Percentiles rank a stretch among this genome's conserved stretches.
Evolutionary conservation across 116 monocot genomes (phyloP).

Genomic region (Iris pallida): DNA sequence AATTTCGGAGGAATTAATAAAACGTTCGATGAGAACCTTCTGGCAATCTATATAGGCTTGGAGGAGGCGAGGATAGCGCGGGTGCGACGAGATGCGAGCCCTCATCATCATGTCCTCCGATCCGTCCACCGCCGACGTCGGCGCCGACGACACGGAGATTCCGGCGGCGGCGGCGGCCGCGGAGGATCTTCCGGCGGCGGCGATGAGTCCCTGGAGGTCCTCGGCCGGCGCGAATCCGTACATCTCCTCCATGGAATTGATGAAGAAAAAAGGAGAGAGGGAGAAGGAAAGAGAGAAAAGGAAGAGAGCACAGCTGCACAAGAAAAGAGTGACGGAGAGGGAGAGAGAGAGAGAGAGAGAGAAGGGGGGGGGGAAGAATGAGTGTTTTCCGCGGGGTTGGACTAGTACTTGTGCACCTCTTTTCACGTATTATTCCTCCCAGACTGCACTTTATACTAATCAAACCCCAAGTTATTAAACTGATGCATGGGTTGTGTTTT

Average conservation of each 20-base stretch:
- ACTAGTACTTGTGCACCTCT: no score
- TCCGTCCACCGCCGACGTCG: neutral
- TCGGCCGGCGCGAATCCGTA: conserved; percentile 2
- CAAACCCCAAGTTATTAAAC: no score
- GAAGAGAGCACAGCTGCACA: no score
- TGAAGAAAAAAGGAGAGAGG: neutral
- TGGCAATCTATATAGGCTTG: conserved; percentile 66
- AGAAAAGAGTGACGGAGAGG: no score
- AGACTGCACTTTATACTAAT: no score
- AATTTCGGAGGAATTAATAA: neutral
- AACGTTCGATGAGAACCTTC: conserved; percentile 20
- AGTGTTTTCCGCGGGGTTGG: no score
- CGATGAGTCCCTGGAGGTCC: conserved; percentile 6
- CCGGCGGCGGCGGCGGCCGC: neutral
- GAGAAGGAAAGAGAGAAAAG: neutral
- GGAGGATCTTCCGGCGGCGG: neutral
- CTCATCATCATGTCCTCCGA: conserved; percentile 14
- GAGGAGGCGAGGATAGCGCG: conserved; percentile 46
- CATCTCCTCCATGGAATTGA: conserved; percentile 10
- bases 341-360: neutral
- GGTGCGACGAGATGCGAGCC: conserved; percentile 49
- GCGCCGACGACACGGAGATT: neutral
- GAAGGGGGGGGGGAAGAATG: no score
- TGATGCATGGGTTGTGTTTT: no score
- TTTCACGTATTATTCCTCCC: no score